Base-by-base conservation (phyloP, 345 rosid species). In the Aethionema arabicum region DNA sequence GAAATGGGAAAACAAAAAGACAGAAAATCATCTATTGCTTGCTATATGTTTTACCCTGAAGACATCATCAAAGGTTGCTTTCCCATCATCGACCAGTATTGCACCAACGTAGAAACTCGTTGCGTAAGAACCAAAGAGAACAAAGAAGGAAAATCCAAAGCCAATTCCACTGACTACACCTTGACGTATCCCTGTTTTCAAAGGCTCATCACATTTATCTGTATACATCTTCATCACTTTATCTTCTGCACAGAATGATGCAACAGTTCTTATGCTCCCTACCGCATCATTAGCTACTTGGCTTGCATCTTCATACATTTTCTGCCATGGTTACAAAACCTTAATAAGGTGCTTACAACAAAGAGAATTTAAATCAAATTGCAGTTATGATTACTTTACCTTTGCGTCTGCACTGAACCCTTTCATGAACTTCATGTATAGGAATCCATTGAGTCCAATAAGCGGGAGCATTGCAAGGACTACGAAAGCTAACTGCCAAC, bases 281-380 rank as follows among this genome's bases (percentile, higher is more conserved):
- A 91, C 96, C 27, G 98, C 98, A 11, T 91, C 96, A 38, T 70
- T 82, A 7, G 98, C 98, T 45, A 88, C 89, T 71, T 85, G 95
- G 58, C 96, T 88, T 7, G 96, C 96, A 67, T 91, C 87, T 72
- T 87, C 95, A 4, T 91, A 91, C 91, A 79, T 84, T 77, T 61
- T 66, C 98, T 91, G 82, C 70, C 60, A 60, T 40, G 13, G 5
- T 32, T 63, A 73, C 36, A 14, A 65, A 11, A 12, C 41, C 12
- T 53, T 29, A 54, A 13, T 40, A 8, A 0, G 16, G 0, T 9
- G 7, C 8, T 33, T 41, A 7, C 45, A 32, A 5, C 29, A 41
- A 4, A 44, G 30, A 36, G 29, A 47, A n/a, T n/a, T 49, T 49
- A 5, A 30, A n/a, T 30, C 27, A 21, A 7, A 39, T 1, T 51